Percentiles rank a stretch among this genome's conserved stretches.
These are phyloP conservation scores for Noccaea caerulescens DNA, from an alignment of 345 rosid species.

Conservation along the genomic window DNA sequence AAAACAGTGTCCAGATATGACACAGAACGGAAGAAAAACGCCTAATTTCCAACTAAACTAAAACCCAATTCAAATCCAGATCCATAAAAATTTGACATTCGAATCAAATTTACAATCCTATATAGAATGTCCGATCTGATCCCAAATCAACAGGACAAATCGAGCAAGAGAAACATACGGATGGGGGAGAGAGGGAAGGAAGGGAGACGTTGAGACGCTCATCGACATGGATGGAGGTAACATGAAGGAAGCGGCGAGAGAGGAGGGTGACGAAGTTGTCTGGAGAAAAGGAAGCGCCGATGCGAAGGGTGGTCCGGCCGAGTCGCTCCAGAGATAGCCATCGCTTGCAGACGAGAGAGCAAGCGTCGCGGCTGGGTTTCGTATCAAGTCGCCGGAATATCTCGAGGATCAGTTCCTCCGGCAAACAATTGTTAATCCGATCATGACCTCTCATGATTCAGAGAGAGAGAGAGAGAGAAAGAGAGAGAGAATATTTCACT, in stretches of 20 bases:
- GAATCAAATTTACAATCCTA: background rate
- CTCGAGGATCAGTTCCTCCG: conserved; percentile 83
- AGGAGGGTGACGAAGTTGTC: conserved; percentile 66
- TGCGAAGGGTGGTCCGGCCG: conserved; percentile 79
- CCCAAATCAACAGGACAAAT: background rate
- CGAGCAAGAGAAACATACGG: conserved; percentile 26
- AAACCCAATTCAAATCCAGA: background rate
- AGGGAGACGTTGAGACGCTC: conserved; percentile 68
- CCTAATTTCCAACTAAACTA: background rate
- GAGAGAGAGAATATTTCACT: background rate
- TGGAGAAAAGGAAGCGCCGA: conserved; percentile 79
- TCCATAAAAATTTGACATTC: background rate
- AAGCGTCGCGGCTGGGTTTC: conserved; percentile 70
- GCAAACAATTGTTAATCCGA: conserved; percentile 70
- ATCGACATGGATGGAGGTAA: conserved; percentile 66
- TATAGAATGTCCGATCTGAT: conserved; percentile 7
- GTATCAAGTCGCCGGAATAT: conserved; percentile 70
- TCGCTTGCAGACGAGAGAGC: conserved; percentile 90
- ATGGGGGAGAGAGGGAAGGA: conserved; percentile 46
- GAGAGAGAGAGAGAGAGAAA: conserved; percentile 7
- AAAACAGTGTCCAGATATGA: background rate
- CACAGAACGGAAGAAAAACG: background rate
- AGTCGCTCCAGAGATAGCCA: conserved; percentile 83
- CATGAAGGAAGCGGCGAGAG: conserved; percentile 69
- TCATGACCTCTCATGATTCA: conserved; percentile 68